These are phyloP conservation scores for Cutaneotrichosporon cyanovorans DNA, from an alignment of 1,284 basidiomycete genomes.

Conservation along the genomic window DNA sequence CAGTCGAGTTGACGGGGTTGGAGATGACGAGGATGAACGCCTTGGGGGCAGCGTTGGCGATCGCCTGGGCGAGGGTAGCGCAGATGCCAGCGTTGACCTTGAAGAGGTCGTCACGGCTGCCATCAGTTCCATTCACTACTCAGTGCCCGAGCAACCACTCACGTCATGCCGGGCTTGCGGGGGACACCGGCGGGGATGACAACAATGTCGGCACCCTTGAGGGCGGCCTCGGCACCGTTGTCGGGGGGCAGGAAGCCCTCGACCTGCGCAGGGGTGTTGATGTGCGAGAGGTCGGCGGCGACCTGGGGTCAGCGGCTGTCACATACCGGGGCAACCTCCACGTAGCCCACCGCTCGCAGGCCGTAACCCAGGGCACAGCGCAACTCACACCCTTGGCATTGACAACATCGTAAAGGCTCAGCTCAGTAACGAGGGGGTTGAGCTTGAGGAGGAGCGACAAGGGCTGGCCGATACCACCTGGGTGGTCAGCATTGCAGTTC, in stretches of 20 bases:
- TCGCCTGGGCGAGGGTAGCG: constrained; percentile 83
- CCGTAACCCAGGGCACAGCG: too few relatives aligned
- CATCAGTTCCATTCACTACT: constrained; percentile 1
- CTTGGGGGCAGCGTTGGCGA: constrained; percentile 78
- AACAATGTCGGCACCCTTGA: constrained; percentile 56
- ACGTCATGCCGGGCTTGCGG: constrained; percentile 64
- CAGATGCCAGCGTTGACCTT: constrained; percentile 60
- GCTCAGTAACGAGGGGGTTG: constrained; percentile 75
- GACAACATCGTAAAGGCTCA: constrained; percentile 76
- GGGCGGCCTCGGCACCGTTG: constrained; percentile 42
- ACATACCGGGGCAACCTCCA: too few relatives aligned
- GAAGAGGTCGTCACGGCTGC: constrained; percentile 90
- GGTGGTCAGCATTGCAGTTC: background rate
- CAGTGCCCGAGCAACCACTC: constrained; percentile 42
- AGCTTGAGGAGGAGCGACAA: constrained; percentile 83
- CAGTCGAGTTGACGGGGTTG: constrained; percentile 75
- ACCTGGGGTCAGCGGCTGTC: constrained; percentile 47
- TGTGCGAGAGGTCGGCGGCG: constrained; percentile 85
- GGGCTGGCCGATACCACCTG: constrained; percentile 72
- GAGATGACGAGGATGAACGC: constrained; percentile 94
- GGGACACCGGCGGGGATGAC: constrained; percentile 98
- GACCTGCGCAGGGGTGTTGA: constrained; percentile 81
- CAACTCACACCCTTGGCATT: constrained; percentile 43
- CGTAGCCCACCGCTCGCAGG: too few relatives aligned
- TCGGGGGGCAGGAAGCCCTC: constrained; percentile 47